Conservation (phyloP, 345 rosid species). For the Citrus australasica region DNA sequence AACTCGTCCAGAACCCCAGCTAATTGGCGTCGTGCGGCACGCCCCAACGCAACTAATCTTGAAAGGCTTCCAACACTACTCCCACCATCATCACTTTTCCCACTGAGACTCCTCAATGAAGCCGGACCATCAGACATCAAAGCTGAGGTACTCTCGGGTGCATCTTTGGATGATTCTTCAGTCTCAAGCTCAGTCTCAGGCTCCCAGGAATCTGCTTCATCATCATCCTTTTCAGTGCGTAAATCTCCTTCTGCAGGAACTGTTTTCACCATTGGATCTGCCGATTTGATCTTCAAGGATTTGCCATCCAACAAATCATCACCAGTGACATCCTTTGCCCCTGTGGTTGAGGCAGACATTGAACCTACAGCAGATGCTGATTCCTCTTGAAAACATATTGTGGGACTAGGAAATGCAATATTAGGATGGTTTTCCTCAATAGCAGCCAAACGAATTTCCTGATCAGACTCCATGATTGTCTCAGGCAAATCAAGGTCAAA, state of each 20-base stretch:
- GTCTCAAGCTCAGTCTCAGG: constrained; percentile 31
- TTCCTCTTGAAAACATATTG: constrained; percentile 22
- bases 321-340: constrained; percentile 34
- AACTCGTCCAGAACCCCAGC: constrained; percentile 76
- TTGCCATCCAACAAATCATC: constrained; percentile 35
- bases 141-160: constrained; percentile 44
- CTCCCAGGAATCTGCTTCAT: constrained; percentile 61
- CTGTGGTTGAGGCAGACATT: constrained; percentile 13
- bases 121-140: constrained; percentile 68
- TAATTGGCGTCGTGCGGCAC: constrained; percentile 89
- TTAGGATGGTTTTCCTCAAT: constrained; percentile 38
- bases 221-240: constrained; percentile 54
- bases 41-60: constrained; percentile 90
- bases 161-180: constrained; percentile 56
- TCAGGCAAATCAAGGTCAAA: constrained; percentile 50
- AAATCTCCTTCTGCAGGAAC: constrained; percentile 42
- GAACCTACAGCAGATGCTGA: constrained; percentile 7
- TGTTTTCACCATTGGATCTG: constrained; percentile 49
- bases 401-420: constrained; percentile 25
- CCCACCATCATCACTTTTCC: constrained; percentile 81
- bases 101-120: constrained; percentile 78
- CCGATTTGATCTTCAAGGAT: constrained; percentile 33
- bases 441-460: constrained; percentile 40
- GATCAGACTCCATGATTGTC: constrained; percentile 49
- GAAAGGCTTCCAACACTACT: constrained; percentile 89